Percentiles rank a stretch among this genome's conserved stretches.
These are phyloP conservation scores for Linum trigynum DNA, from an alignment of 345 rosid species.

Conservation along the genomic window DNA sequence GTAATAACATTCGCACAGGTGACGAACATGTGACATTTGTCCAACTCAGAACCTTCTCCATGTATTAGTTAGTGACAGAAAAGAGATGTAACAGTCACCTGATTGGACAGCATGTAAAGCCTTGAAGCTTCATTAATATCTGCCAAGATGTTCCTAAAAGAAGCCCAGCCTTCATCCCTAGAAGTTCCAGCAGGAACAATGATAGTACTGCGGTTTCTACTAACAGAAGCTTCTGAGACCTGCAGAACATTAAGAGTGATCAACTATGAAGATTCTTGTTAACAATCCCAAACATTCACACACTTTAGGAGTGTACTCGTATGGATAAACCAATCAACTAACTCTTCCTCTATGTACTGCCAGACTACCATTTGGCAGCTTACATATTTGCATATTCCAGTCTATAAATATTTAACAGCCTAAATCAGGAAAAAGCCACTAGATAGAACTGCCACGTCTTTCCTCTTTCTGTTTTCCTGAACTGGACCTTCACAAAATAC, in stretches of 20 bases:
- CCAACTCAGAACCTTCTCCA: background rate
- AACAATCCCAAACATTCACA: too few relatives aligned
- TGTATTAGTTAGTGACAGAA: background rate
- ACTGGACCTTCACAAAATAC: too few relatives aligned
- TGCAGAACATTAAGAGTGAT: conserved; percentile 17
- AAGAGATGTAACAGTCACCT: conserved; percentile 31
- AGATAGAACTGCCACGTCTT: too few relatives aligned
- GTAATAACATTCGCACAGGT: background rate
- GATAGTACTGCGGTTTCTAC: conserved; percentile 90
- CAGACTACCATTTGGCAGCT: too few relatives aligned
- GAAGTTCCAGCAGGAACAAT: conserved; percentile 88
- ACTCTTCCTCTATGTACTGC: too few relatives aligned
- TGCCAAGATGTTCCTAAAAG: conserved; percentile 85
- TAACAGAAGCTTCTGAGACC: conserved; percentile 97
- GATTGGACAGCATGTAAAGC: conserved; percentile 59
- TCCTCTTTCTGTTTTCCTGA: too few relatives aligned
- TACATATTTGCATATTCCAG: too few relatives aligned
- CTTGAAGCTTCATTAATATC: conserved; percentile 82
- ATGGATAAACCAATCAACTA: too few relatives aligned
- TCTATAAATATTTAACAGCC: too few relatives aligned
- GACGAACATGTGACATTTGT: background rate
- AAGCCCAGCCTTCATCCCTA: conserved; percentile 94
- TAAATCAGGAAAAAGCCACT: too few relatives aligned
- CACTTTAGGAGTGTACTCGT: too few relatives aligned
- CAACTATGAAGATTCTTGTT: background rate